phyloP scores from a whole-genome alignment of 2,329 filamentous ascomycete species.

The Trichoderma sp. region DNA sequence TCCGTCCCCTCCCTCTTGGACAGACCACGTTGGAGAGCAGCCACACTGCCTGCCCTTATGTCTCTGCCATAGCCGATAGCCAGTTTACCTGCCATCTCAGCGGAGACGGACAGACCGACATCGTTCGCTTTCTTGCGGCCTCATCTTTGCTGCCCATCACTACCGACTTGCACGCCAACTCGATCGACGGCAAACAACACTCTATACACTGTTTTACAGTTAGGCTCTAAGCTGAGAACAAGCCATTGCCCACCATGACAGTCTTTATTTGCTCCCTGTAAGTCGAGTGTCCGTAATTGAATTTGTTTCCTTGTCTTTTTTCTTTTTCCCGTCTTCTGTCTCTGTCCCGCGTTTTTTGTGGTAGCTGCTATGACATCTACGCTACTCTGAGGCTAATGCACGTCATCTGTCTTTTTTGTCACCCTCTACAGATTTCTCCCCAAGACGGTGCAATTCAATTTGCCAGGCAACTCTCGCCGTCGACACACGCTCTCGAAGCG shows the following conservation, averaged over 20 bases:
- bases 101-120: not conserved
- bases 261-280: constrained; percentile 46
- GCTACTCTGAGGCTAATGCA: constrained; percentile 13
- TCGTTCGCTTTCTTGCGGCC: constrained; percentile 11
- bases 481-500: constrained; percentile 29
- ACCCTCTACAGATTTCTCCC: constrained; percentile 73
- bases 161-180: not conserved
- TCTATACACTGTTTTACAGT: not conserved
- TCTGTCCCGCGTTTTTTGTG: not conserved
- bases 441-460: constrained; percentile 86
- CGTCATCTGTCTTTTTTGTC: not conserved
- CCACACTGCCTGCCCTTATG: constrained; percentile 1
- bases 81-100: constrained; percentile 1
- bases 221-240: not conserved
- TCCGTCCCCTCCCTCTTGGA: not conserved
- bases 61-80: constrained; percentile 12
- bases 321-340: not conserved
- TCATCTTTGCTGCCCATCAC: not conserved
- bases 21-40: not conserved
- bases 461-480: constrained; percentile 55
- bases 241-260: constrained; percentile 38
- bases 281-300: constrained; percentile 24
- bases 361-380: not conserved
- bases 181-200: not conserved
- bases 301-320: not conserved